Evolutionary conservation across 129 eudicot species (phyloP).

Genomic region (Silybum marianum): DNA sequence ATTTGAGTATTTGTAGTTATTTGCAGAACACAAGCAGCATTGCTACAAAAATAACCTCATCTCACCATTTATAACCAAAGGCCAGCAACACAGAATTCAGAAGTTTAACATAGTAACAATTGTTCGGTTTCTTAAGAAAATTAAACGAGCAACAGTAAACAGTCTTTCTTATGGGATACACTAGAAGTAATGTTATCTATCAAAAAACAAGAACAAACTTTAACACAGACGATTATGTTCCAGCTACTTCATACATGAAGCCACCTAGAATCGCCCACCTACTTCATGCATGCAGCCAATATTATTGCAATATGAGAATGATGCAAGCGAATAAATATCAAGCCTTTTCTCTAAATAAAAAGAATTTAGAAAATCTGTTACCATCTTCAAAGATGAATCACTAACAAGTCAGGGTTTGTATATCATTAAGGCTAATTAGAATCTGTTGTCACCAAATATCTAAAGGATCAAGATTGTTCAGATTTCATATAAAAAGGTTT

Average conservation of each 20-base stretch:
- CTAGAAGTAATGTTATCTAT: not conserved
- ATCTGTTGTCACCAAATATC: not conserved
- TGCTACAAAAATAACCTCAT: not conserved
- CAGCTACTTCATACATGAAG: not conserved
- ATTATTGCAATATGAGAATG: not conserved
- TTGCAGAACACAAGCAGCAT: not conserved
- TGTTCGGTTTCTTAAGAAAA: not conserved
- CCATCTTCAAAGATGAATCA: not conserved
- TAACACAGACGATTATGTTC: not conserved
- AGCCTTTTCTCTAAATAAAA: not conserved
- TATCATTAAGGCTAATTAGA: not conserved
- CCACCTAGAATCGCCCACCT: not conserved
- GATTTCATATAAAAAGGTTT: not conserved
- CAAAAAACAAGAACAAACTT: not conserved
- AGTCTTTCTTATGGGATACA: not conserved
- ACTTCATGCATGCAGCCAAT: not conserved
- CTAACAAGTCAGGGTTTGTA: not conserved
- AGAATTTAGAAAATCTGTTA: not conserved
- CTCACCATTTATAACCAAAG: not conserved
- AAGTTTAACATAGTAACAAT: not conserved
- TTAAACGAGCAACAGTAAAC: not conserved
- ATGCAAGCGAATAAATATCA: not conserved
- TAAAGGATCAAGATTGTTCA: not conserved
- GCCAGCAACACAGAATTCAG: not conserved
- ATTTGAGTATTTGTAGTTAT: too few species aligned